Base-by-base conservation (phyloP, 176 grass and related monocot species). In the Microstegium vimineum region DNA sequence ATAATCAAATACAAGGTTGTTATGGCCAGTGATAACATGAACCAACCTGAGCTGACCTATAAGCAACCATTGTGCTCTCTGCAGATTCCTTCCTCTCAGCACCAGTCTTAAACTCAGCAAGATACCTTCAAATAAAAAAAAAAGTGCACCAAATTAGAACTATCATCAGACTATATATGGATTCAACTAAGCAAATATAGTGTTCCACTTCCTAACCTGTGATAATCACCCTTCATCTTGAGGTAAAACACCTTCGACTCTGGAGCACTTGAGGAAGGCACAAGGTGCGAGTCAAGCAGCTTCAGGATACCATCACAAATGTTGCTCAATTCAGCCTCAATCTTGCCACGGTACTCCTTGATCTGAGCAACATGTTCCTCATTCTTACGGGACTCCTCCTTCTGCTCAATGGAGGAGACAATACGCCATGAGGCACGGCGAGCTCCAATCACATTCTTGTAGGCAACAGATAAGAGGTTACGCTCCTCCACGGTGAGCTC, bases 161-260 rank as follows among this genome's bases (percentile, higher is more conserved):
- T 23, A 25, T 36, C 17, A 49, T 27, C 22, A 62, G 30, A 71
- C 0, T n/a, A 64, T 67, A n/a, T 38, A 59, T 59, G 2, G 36
- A 67, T 66, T 81, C 20, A 69, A 41, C 18, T 51, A 42, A 1
- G 13, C 12, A n/a, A 54, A 32, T 8, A 43, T 26, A 82, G 36
- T 1, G 8, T 12, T 51, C 18, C 36, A 69, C 51, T 57, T 76
- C 74, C 85, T 52, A 87, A 97, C 94, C 94, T 97, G 91, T 93
- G 91, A 74, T 97, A 97, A 78, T 97, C 94, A 25, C 94, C 94
- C 86, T 97, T 97, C 94, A 97, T 97, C 87, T 97, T 97, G 78
- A 97, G 89, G 81, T 97, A 97, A 61, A 97, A 97, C 69, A 97
- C 94, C 89, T 97, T 97, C 0, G 91, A 91, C 69, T 97, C 94